phyloP scores from a whole-genome alignment of 2,329 filamentous ascomycete genomes.

The Chaetoscypha palmicola region DNA sequence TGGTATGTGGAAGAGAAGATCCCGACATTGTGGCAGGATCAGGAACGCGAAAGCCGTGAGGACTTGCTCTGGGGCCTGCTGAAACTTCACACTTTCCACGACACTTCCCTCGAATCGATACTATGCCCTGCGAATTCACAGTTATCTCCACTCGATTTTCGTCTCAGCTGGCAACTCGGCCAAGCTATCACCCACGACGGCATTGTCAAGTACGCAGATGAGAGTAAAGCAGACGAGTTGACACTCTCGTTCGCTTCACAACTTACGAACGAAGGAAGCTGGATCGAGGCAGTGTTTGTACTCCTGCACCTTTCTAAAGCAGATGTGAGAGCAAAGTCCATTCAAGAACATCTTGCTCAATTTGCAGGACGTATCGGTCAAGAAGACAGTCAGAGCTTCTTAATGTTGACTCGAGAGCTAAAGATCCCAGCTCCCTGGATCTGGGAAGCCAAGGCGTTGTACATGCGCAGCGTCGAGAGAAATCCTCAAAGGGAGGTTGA shows the following conservation, averaged over 20 bases:
- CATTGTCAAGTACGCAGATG: conserved; percentile 43
- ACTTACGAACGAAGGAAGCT: conserved; percentile 56
- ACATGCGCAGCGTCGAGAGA: conserved; percentile 66
- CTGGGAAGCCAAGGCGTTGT: conserved; percentile 78
- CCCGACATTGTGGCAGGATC: conserved; percentile 53
- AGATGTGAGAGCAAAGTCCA: conserved; percentile 54
- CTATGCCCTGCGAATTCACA: conserved; percentile 72
- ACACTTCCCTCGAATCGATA: conserved; percentile 57
- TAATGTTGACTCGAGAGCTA: conserved; percentile 54
- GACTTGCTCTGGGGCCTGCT: conserved; percentile 84
- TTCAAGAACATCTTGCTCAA: conserved; percentile 67
- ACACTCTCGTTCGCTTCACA: conserved; percentile 60
- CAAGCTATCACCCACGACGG: conserved; percentile 51
- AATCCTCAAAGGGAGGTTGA: conserved; percentile 66
- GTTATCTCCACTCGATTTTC: conserved; percentile 65
- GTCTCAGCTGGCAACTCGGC: conserved; percentile 80
- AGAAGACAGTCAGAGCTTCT: conserved; percentile 49
- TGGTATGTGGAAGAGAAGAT: conserved; percentile 59
- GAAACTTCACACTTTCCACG: conserved; percentile 66
- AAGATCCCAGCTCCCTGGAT: conserved; percentile 73
- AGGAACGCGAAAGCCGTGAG: conserved; percentile 51
- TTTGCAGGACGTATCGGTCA: conserved; percentile 62
- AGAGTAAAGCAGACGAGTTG: conserved; percentile 55
- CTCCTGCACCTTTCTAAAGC: conserved; percentile 65
- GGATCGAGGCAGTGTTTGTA: conserved; percentile 68